Conservation (phyloP, 2,329 filamentous ascomycete genomes). For the Sporothrix brunneoviolacea region DNA sequence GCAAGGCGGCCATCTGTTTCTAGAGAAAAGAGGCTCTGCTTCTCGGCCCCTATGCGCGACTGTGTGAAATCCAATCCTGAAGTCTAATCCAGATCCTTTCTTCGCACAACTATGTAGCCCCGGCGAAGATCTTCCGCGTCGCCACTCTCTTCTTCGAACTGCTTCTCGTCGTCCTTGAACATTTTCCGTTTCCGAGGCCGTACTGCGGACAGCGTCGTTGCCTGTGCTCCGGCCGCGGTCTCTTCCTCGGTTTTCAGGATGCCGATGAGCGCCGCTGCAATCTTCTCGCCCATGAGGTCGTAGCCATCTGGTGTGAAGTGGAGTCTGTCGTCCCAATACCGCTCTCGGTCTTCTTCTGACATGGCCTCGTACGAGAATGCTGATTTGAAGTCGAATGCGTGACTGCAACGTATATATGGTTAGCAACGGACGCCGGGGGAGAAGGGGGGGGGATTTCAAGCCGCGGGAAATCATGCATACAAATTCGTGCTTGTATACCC, state of each 20-base stretch:
- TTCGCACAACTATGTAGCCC: constrained; percentile 49
- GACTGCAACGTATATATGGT: constrained; percentile 30
- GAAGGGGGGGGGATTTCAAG: too few relatives aligned
- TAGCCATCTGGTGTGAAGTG: constrained; percentile 55
- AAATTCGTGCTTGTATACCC: constrained; percentile 41
- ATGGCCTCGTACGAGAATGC: constrained; percentile 50
- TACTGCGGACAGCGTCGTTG: neutral
- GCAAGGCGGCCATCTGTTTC: too few relatives aligned
- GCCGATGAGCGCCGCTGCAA: constrained; percentile 46
- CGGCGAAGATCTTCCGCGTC: constrained; percentile 39
- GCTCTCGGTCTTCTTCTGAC: constrained; percentile 35
- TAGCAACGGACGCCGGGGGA: too few relatives aligned
- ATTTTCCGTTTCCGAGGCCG: constrained; percentile 14
- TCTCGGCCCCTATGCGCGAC: too few relatives aligned
- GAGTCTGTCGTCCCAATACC: constrained; percentile 55
- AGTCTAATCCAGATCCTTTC: constrained; percentile 43
- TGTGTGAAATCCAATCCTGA: too few relatives aligned
- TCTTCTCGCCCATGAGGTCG: constrained; percentile 52
- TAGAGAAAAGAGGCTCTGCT: too few relatives aligned
- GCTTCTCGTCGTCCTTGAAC: constrained; percentile 33
- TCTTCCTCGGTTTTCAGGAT: constrained; percentile 34
- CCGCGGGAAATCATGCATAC: too few relatives aligned
- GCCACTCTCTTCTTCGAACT: constrained; percentile 45
- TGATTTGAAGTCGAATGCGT: constrained; percentile 49
- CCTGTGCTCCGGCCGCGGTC: constrained; percentile 17